Evolutionary conservation across 2,329 filamentous ascomycete species (phyloP), one percentile per base, ranked within the genome.

Genomic region (Xylariaceae sp.): DNA sequence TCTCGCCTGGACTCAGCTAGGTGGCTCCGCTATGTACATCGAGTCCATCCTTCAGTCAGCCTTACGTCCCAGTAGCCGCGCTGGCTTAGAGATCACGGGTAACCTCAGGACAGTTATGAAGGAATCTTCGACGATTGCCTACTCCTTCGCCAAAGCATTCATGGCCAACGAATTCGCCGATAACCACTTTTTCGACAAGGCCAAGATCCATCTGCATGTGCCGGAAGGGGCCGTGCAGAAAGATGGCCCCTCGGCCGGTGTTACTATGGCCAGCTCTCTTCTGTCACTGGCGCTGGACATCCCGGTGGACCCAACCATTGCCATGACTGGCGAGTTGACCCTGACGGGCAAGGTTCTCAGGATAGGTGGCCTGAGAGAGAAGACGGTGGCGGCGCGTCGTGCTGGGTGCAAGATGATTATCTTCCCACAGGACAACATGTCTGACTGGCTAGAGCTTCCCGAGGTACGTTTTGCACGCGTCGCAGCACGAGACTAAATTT

Each of bases 81-180:
- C 92, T 6, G 83, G 87, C 16, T 78, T 99, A 41, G 89, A 96
- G 67, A 91, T 92, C 56, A 99, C 94, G 0, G 94, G 94, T 55
- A 97, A 97, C 68, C 80, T 99, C 46, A 94, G 96, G 76, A 83
- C 84, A 15, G 94, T 99, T 37, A 99, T 99, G 95, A 97, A 96
- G 74, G 94, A 99, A 74, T 96, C 92, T 2, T 94, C 91, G 0
- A 79, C 84, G 2, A 96, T 99, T 61, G 95, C 94, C 44, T 97
- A 99, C 76, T 95, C 90, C 0, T 99, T 96, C 67, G 86, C 90
- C 65, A 97, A 97, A 75, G 86, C 90, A 0, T 78, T 92, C 55
- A 85, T 97, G 80, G 91, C 87, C 7, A 86, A 84, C 67, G 76
- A 88, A 39, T 99, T 92, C 75, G 86, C 91, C 0, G 85, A 90